Conservation (phyloP, 495 filamentous ascomycete species). For the Mycothermus thermophilus region DNA sequence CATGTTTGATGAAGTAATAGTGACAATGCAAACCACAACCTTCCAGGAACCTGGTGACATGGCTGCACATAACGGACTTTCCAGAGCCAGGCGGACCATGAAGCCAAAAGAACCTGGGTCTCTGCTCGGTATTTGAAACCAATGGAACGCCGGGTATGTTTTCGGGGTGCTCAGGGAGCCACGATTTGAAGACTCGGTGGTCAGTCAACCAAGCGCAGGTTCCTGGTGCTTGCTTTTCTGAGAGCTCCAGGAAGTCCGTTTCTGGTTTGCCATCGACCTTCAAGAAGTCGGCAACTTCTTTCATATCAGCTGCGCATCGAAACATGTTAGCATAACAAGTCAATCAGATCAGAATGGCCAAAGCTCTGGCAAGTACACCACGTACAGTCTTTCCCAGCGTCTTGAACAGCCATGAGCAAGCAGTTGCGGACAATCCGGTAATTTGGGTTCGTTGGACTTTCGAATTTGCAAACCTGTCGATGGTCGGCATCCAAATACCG, state of each 20-base stretch:
- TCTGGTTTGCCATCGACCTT: no score
- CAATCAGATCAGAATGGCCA: no score
- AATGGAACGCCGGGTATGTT: no score
- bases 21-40: slow-evolving; percentile 9
- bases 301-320: no score
- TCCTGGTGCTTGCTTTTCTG: no score
- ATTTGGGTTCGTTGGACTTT: slow-evolving; percentile 9
- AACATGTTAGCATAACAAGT: no score
- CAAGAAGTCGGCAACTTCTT: no score
- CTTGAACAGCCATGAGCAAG: slow-evolving; percentile 11
- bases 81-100: slow-evolving; percentile 16
- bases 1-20: slow-evolving; percentile 14
- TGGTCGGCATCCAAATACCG: slow-evolving; percentile 32
- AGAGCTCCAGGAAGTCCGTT: no score
- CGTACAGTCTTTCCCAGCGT: slow-evolving; percentile 9
- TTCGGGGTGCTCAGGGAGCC: neutral
- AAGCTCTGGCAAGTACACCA: neutral
- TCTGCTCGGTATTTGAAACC: neutral
- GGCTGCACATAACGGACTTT: slow-evolving; percentile 12
- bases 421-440: slow-evolving; percentile 13
- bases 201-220: no score
- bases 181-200: slow-evolving; percentile 1
- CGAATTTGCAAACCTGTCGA: slow-evolving; percentile 17
- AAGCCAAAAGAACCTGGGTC: slow-evolving; percentile 13
- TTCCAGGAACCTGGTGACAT: slow-evolving; percentile 11